Evolutionary conservation across 2,329 filamentous ascomycete genomes (phyloP).

Genomic region (Capronia coronata): DNA sequence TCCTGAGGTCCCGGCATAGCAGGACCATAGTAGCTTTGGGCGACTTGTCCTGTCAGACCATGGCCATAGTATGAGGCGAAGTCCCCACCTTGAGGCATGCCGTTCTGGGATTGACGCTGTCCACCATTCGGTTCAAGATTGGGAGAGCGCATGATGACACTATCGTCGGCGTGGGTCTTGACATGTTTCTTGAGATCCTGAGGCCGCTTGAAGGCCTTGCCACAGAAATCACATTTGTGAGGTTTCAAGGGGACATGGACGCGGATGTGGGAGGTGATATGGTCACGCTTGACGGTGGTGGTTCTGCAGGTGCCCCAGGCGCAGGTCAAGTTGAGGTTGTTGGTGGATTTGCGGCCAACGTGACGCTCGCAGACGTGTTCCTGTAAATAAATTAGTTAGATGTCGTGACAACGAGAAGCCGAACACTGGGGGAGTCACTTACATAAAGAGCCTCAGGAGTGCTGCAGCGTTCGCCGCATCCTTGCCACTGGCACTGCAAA

Average conservation of each 20-base stretch:
- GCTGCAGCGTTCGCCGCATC: constrained; percentile 54
- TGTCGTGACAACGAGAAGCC: constrained; percentile 15
- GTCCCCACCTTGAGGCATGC: constrained; percentile 27
- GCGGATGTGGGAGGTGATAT: constrained; percentile 98
- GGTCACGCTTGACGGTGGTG: constrained; percentile 95
- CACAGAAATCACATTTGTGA: constrained; percentile 97
- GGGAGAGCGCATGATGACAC: constrained; percentile 62
- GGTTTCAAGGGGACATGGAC: constrained; percentile 98
- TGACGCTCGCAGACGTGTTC: constrained; percentile 98
- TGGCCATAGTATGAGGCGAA: constrained; percentile 29
- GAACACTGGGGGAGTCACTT: constrained; percentile 31
- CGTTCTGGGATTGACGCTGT: constrained; percentile 33
- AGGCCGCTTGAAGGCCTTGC: constrained; percentile 97
- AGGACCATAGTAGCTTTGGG: constrained; percentile 28
- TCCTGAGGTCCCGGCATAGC: constrained; percentile 27
- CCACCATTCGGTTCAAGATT: constrained; percentile 46
- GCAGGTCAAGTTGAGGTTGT: constrained; percentile 95
- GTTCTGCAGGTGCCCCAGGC: constrained; percentile 95
- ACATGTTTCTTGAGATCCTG: constrained; percentile 99
- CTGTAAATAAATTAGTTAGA: constrained; percentile 42
- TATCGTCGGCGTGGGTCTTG: constrained; percentile 97
- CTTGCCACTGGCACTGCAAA: constrained; percentile 55
- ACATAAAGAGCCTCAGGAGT: constrained; percentile 58
- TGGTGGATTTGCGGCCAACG: constrained; percentile 97
- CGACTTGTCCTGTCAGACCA: constrained; percentile 25